These are phyloP conservation scores for Cyberlindnera lachancei DNA, from an alignment of 805 yeast species.

Conservation along the genomic window DNA sequence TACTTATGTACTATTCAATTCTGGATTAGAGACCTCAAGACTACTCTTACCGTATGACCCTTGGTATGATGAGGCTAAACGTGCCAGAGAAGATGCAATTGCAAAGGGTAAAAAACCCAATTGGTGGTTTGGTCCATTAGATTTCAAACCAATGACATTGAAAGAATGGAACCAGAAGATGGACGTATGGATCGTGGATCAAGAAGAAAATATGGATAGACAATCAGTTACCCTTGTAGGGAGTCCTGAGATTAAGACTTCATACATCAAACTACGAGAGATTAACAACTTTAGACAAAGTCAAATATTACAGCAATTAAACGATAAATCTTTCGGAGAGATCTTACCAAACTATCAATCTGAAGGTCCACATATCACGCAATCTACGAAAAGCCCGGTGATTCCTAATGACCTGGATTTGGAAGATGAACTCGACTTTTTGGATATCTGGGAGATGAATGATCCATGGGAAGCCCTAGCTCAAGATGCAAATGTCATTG, in stretches of 20 bases:
- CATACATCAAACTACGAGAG: constrained; percentile 9
- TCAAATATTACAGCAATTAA: constrained; percentile 15
- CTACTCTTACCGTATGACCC: constrained; percentile 49
- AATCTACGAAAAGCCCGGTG: constrained; percentile 4
- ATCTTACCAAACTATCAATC: constrained; percentile 13
- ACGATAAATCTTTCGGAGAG: constrained; percentile 11
- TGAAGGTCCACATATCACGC: constrained; percentile 5
- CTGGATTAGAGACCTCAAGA: constrained; percentile 51
- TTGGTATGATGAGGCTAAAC: constrained; percentile 62
- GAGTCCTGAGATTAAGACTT: constrained; percentile 12
- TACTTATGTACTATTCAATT: constrained; percentile 38
- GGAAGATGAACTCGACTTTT: constrained; percentile 17
- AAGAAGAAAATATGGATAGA: constrained; percentile 11
- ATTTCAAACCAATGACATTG: constrained; percentile 43
- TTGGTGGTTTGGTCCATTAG: constrained; percentile 63
- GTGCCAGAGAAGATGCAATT: constrained; percentile 39
- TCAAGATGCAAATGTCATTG: constrained; percentile 15
- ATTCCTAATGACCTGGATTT: constrained; percentile 8
- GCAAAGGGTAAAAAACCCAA: constrained; percentile 40
- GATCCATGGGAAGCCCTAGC: constrained; percentile 21
- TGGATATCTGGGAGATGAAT: constrained; percentile 21
- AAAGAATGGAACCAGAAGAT: constrained; percentile 27
- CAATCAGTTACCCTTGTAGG: constrained; percentile 7
- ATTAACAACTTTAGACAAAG: constrained; percentile 14
- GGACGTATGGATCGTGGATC: constrained; percentile 19